Conservation (phyloP, 148 eudicot genomes). For the Agrostemma githago region DNA sequence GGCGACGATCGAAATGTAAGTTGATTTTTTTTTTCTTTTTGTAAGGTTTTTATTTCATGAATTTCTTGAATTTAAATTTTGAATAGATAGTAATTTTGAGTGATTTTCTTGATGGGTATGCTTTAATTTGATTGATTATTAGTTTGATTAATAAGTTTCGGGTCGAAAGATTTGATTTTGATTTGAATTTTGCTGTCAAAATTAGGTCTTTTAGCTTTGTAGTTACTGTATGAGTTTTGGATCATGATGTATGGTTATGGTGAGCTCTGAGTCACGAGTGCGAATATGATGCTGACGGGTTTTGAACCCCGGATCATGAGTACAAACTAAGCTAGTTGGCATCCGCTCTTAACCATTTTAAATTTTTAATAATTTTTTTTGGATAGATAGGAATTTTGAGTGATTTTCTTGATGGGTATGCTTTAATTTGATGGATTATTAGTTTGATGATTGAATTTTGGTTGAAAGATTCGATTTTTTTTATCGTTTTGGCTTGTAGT, state of each 20-base stretch:
- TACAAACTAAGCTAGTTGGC: too few relatives aligned
- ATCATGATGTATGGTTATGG: too few relatives aligned
- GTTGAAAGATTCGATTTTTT: constrained; percentile 12
- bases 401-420: constrained; percentile 1
- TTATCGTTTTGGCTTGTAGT: too few relatives aligned
- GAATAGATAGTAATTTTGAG: not conserved
- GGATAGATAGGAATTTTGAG: not conserved
- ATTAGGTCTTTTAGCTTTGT: too few relatives aligned
- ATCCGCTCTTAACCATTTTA: too few relatives aligned
- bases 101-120: constrained; percentile 1
- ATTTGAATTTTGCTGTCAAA: not conserved
- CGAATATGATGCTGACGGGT: too few relatives aligned
- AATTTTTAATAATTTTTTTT: too few relatives aligned
- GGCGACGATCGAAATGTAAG: constrained; percentile 90
- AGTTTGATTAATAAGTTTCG: not conserved
- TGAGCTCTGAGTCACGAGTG: too few relatives aligned
- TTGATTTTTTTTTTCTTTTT: constrained; percentile 13
- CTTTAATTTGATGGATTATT: not conserved
- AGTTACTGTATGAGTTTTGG: too few relatives aligned
- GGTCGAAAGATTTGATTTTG: constrained; percentile 12
- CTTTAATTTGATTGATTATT: not conserved
- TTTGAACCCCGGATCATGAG: too few relatives aligned
- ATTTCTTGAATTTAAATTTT: not conserved
- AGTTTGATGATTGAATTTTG: not conserved
- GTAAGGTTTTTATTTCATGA: not conserved